phyloP scores from a whole-genome alignment of 495 filamentous ascomycete genomes.

The Amphirosellinia nigrospora region DNA sequence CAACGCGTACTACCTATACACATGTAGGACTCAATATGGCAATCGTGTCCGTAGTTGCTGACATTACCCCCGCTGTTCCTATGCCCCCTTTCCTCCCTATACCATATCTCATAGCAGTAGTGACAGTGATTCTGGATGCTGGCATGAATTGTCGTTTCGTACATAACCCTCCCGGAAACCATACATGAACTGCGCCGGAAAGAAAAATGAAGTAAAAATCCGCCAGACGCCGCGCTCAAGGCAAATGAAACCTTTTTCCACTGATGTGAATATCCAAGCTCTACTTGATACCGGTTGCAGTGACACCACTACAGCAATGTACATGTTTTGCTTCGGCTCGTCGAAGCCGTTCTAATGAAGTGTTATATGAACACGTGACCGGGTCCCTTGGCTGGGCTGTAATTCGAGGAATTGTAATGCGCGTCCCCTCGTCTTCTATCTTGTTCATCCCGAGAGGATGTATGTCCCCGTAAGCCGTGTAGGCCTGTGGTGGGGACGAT shows the following conservation, averaged over 20 bases:
- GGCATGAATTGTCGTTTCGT: slow-evolving; percentile 1
- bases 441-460: slow-evolving; percentile 57
- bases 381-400: slow-evolving; percentile 30
- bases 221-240: slow-evolving; percentile 26
- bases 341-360: slow-evolving; percentile 5
- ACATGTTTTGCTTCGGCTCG: slow-evolving; percentile 15
- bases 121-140: slow-evolving; percentile 3
- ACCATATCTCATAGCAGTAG: slow-evolving; percentile 1
- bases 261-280: slow-evolving; percentile 13
- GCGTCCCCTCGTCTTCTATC: slow-evolving; percentile 45
- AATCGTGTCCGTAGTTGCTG: not conserved
- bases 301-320: slow-evolving; percentile 11
- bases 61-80: not conserved
- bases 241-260: slow-evolving; percentile 15
- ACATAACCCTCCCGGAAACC: slow-evolving; percentile 9
- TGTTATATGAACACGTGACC: slow-evolving; percentile 38
- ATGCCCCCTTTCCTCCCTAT: not conserved
- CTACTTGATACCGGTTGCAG: not conserved
- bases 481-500: slow-evolving; percentile 29
- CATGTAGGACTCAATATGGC: not conserved
- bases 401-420: slow-evolving; percentile 32
- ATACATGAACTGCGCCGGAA: slow-evolving; percentile 13
- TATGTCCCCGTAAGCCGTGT: slow-evolving; percentile 41
- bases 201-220: slow-evolving; percentile 15
- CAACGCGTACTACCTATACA: not conserved